A percentile compares a stretch with the other conserved stretches of the same genome.
Conservation (phyloP, 495 filamentous ascomycete species). For the Chaetomium fimeti region DNA sequence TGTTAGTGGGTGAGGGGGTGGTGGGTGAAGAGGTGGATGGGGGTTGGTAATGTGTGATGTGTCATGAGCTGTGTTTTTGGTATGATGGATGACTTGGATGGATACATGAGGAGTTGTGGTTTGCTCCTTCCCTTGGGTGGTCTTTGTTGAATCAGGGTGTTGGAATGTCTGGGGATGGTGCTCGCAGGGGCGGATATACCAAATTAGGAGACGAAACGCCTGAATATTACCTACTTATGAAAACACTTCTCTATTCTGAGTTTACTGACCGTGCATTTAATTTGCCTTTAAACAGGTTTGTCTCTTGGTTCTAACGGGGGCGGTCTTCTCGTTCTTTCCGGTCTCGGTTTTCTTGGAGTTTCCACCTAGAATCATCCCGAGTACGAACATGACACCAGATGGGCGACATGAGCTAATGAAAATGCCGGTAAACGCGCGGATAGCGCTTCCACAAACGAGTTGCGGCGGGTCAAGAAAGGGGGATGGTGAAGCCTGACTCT, state of each 20-base stretch:
- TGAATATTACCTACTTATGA: no score
- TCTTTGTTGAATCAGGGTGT: not conserved
- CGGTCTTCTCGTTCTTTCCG: no score
- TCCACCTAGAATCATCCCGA: no score
- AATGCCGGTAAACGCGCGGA: not conserved
- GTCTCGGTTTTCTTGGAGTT: no score
- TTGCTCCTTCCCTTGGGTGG: not conserved
- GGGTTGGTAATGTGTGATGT: not conserved
- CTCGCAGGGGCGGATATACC: not conserved
- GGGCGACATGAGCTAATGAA: no score
- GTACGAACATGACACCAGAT: no score
- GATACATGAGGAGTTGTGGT: not conserved
- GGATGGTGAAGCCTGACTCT: not conserved
- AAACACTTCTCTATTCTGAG: no score
- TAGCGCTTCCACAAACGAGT: not conserved
- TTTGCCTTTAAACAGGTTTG: no score
- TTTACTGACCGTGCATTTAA: no score
- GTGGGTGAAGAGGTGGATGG: not conserved
- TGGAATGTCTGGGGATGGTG: not conserved
- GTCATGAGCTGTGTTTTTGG: not conserved
- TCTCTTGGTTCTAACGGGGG: no score
- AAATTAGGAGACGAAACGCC: no score
- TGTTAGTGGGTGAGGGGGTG: conserved; percentile 6
- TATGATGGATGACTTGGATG: not conserved
- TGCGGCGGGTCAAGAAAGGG: not conserved